phyloP scores from a whole-genome alignment of 2,329 filamentous ascomycete species.

The Emmonsia crescens region DNA sequence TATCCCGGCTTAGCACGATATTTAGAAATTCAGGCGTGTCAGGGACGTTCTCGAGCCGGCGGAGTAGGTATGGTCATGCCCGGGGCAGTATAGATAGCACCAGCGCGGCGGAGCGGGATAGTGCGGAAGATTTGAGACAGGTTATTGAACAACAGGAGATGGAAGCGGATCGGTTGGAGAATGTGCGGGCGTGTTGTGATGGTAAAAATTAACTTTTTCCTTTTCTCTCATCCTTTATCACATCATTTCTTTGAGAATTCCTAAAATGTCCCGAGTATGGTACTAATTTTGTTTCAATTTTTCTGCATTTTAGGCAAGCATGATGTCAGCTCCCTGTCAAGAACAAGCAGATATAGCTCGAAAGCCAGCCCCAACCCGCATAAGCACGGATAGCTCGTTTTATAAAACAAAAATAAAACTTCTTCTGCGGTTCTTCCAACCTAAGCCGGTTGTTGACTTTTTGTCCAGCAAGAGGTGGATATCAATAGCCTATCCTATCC shows the following conservation, averaged over 20 bases:
- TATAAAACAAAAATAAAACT: no score
- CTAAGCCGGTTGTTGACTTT: background rate
- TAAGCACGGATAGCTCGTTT: conserved; percentile 23
- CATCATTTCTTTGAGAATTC: no score
- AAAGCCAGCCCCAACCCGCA: conserved; percentile 27
- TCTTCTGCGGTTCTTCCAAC: background rate
- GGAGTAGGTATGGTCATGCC: conserved; percentile 29
- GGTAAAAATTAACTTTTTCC: conserved; percentile 52
- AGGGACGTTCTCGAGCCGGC: conserved; percentile 40
- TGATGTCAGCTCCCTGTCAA: conserved; percentile 46
- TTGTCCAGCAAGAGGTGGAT: conserved; percentile 1
- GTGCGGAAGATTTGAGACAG: conserved; percentile 69
- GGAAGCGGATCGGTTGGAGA: conserved; percentile 73
- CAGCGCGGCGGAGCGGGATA: conserved; percentile 48
- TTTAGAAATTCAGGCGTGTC: conserved; percentile 38
- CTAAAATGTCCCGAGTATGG: background rate
- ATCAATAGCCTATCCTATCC: background rate
- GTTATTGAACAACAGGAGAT: conserved; percentile 58
- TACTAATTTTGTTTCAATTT: conserved; percentile 14
- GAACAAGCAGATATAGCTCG: conserved; percentile 33
- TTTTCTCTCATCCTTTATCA: background rate
- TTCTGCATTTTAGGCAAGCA: conserved; percentile 51
- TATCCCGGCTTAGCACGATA: conserved; percentile 39
- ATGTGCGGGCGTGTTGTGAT: conserved; percentile 94
- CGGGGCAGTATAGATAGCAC: conserved; percentile 28